These are phyloP conservation scores for Coemansia sp. DNA, from an alignment of 192 early-diverging fungal genomes.

Conservation along the genomic window DNA sequence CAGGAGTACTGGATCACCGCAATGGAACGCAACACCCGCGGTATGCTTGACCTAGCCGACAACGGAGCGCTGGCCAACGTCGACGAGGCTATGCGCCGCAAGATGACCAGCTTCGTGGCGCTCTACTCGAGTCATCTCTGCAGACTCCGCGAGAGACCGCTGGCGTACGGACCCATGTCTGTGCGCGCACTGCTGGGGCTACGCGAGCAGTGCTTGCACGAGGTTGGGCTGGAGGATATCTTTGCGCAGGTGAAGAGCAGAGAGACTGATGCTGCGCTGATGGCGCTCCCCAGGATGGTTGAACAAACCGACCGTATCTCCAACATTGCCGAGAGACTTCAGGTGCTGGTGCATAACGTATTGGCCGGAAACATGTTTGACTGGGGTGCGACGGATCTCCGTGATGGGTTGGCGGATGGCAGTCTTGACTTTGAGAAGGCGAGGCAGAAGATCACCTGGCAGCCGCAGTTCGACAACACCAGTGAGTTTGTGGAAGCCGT, in stretches of 20 bases:
- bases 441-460: slow-evolving; percentile 40
- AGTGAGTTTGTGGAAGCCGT: slow-evolving; percentile 47
- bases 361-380: slow-evolving; percentile 87
- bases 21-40: slow-evolving; percentile 65
- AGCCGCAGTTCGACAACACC: slow-evolving; percentile 54
- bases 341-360: slow-evolving; percentile 63
- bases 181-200: slow-evolving; percentile 72
- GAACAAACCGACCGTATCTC: slow-evolving; percentile 51
- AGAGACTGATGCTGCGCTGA: slow-evolving; percentile 67
- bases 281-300: slow-evolving; percentile 55
- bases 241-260: slow-evolving; percentile 67
- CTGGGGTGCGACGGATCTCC: slow-evolving; percentile 69
- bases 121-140: slow-evolving; percentile 70
- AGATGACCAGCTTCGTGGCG: slow-evolving; percentile 54
- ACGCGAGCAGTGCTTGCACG: slow-evolving; percentile 79
- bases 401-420: slow-evolving; percentile 59
- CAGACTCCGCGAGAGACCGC: slow-evolving; percentile 64
- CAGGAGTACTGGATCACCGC: slow-evolving; percentile 77
- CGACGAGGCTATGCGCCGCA: slow-evolving; percentile 8
- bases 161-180: slow-evolving; percentile 71
- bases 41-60: slow-evolving; percentile 64
- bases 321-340: slow-evolving; percentile 29
- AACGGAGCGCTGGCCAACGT: slow-evolving; percentile 25
- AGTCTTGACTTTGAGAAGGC: slow-evolving; percentile 63
- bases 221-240: slow-evolving; percentile 79